Base-by-base conservation (phyloP, 345 rosid genomes). In the Schrenkiella parvula region DNA sequence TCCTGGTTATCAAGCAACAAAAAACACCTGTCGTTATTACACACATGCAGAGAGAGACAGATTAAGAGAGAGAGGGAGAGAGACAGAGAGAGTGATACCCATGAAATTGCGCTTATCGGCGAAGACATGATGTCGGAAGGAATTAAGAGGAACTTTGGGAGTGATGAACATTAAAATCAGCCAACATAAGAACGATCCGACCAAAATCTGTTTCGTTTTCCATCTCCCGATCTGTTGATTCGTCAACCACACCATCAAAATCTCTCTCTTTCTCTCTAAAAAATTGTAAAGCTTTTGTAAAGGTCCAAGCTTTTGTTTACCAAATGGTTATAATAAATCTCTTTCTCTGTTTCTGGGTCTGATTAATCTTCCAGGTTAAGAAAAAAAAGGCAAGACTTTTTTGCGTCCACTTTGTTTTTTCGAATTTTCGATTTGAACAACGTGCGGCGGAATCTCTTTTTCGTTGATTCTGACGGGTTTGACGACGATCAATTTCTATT, bases 81-180 rank as follows among this genome's bases (percentile, higher is more conserved):
- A 4, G 35, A 37, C 15, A 6, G 34, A 10, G 3, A n/a, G 10
- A 28, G 29, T 19, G 22, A 61, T 82, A 90, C 98, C 98, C 25
- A 92, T 75, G 62, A 89, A 84, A 76, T 92, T 89, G 78, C 96
- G 92, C 86, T 84, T 85, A 72, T 92, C 96, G 9, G 91, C 92
- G 42, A 85, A 89, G 64, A 67, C 78, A 70, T 85, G 88, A 38
- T 80, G 81, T 0, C 73, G 46, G 48, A 79, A 64, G 15, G 66
- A 76, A 39, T 85, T 74, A 19, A 83, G 83, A 72, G 92, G 88
- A 70, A 89, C 66, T 68, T 82, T 89, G 1, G 98, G 96, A 54
- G 98, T 88, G 50, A 79, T 70, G 71, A 87, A 60, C 87, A 86
- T 82, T 26, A 92, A 28, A 56, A 85, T 68, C 48, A 87, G 29